These are phyloP conservation scores for Juncus effusus DNA, from an alignment of 176 grass and related monocot genomes.

Conservation along the genomic window DNA sequence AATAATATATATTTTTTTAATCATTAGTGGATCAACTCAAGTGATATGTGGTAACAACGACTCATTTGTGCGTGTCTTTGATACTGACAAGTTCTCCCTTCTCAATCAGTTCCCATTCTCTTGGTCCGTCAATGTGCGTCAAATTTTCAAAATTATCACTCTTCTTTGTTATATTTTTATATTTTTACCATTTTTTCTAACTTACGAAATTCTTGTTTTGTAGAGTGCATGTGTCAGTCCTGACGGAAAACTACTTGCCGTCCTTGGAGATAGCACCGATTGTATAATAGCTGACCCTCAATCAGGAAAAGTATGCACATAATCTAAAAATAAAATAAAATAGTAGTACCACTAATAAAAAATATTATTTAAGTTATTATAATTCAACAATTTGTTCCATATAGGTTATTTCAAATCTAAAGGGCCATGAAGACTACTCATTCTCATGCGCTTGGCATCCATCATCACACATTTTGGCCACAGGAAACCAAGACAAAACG, in stretches of 20 bases:
- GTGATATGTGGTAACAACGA: constrained; percentile 60
- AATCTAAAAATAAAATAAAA: not conserved
- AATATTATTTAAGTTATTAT: not conserved
- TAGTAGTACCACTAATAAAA: not conserved
- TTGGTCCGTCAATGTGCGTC: constrained; percentile 74
- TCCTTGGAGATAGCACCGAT: constrained; percentile 61
- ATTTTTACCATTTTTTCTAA: constrained; percentile 3
- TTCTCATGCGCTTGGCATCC: constrained; percentile 82
- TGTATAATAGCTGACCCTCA: constrained; percentile 58
- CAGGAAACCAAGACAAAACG: constrained; percentile 77
- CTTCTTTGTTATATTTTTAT: constrained; percentile 5
- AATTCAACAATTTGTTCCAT: constrained; percentile 2
- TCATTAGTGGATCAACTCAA: constrained; percentile 43
- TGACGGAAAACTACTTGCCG: constrained; percentile 60
- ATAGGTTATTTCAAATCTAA: constrained; percentile 44
- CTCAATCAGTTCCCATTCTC: constrained; percentile 34
- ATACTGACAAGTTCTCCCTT: constrained; percentile 34
- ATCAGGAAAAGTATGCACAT: constrained; percentile 48
- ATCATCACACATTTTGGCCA: constrained; percentile 39
- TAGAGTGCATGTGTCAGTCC: constrained; percentile 54
- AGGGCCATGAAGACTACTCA: constrained; percentile 71
- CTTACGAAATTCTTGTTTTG: not conserved
- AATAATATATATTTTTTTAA: constrained; percentile 4
- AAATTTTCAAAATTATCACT: not conserved
- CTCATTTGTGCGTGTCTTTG: constrained; percentile 40